Percentiles rank a stretch among this genome's conserved stretches.
These are phyloP conservation scores for Cardiospermum halicacabum DNA, from an alignment of 345 rosid genomes.

Conservation along the genomic window DNA sequence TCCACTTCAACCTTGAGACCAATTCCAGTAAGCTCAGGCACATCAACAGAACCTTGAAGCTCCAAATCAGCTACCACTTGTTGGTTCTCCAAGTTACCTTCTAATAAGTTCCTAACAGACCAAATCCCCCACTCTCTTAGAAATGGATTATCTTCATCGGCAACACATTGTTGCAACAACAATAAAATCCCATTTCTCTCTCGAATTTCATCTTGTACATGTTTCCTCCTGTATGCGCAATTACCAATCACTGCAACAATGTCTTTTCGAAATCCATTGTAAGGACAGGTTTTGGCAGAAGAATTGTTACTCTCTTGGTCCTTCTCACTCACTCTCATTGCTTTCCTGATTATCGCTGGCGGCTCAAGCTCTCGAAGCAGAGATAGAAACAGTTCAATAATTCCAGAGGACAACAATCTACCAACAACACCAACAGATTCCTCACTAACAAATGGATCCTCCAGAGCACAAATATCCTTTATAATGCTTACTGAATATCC, in stretches of 20 bases:
- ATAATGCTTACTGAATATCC: slow-evolving; percentile 59
- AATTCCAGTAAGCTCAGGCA: slow-evolving; percentile 61
- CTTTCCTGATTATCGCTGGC: slow-evolving; percentile 54
- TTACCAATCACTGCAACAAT: slow-evolving; percentile 73
- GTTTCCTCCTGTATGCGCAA: slow-evolving; percentile 54
- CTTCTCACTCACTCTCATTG: slow-evolving; percentile 30
- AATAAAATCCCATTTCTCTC: slow-evolving; percentile 47
- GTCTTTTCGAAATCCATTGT: slow-evolving; percentile 75
- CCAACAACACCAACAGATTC: slow-evolving; percentile 31
- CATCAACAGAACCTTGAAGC: slow-evolving; percentile 62
- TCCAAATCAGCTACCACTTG: slow-evolving; percentile 57
- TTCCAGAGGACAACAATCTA: slow-evolving; percentile 43
- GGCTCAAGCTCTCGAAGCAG: slow-evolving; percentile 66
- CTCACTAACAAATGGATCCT: slow-evolving; percentile 23
- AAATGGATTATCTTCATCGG: slow-evolving; percentile 67
- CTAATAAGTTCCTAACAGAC: slow-evolving; percentile 61
- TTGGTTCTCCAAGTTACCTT: slow-evolving; percentile 71
- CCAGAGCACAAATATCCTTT: slow-evolving; percentile 56
- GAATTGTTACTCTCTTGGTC: slow-evolving; percentile 19
- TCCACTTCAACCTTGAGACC: slow-evolving; percentile 74
- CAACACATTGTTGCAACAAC: slow-evolving; percentile 70
- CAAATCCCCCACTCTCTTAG: slow-evolving; percentile 89
- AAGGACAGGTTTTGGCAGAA: slow-evolving; percentile 45
- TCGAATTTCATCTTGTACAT: slow-evolving; percentile 70
- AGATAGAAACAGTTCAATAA: slow-evolving; percentile 39